Base-by-base conservation (phyloP, 352 stramenopile genomes). In the Phytophthora rubi region DNA sequence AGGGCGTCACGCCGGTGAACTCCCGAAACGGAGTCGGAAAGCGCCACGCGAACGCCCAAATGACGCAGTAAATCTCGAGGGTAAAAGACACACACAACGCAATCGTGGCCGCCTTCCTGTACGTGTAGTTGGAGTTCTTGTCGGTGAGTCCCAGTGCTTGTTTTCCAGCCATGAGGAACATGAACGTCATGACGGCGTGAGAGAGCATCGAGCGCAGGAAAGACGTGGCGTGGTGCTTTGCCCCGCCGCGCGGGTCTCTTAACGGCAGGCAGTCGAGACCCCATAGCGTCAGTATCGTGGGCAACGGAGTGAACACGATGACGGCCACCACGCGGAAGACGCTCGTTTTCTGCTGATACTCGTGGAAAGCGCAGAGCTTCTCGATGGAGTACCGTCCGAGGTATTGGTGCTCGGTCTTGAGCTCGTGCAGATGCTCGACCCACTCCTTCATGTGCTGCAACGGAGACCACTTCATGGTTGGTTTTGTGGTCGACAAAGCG, bases 321-420 rank as follows among this genome's bases (percentile, higher is more conserved):
- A 74, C 70, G 8, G 49, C 62, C 9, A 51, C 26, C 7, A 68
- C 62, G 35, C 68, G 62, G 2, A 37, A 62, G 13, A 44, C 18
- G 26, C 62, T 71, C 13, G 45, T 59, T 2, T 35, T 57, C 16
- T 64, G 21, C 58, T 68, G 68, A 42, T 68, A 76, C 58, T 51
- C 51, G 68, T 71, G 16, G 54, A 76, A 76, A 5, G 58, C 59
- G 33, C 37, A 37, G 35, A 71, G 62, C 28, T 76, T 71, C 44
- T 71, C 57, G 53, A 76, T 65, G 3, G 68, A 76, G 58, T 71
- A 76, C 1, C 58, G 58, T 3, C 57, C 65, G 16, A 72, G 65
- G 52, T 72, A 62, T 44, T 66, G 65, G 52, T 72, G 65, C 42
- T 53, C 47, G 3, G 47, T 53, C 47, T 53, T 53, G 47, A 53